Conservation (phyloP, 768 basidiomycete species). For the Rhodotorula toruloides region DNA sequence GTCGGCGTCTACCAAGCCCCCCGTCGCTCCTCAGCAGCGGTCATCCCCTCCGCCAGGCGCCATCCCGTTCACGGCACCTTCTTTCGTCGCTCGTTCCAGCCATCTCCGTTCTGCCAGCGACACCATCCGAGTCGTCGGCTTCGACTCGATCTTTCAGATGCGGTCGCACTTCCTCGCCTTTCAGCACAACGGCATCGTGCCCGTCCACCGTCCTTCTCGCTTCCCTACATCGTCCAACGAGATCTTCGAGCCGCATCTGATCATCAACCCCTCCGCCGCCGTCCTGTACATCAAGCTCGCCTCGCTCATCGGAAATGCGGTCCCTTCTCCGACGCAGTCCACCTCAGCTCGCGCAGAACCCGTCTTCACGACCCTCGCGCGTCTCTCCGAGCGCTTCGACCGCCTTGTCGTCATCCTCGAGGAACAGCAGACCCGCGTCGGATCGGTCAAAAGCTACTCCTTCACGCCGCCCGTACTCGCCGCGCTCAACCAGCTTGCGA, state of each 20-base stretch:
- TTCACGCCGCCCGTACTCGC: neutral
- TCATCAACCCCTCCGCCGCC: neutral
- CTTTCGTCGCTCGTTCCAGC: neutral
- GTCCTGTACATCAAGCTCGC: neutral
- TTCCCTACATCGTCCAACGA: too few relatives aligned
- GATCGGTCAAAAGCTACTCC: neutral
- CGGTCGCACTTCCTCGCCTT: neutral
- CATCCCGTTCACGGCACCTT: neutral
- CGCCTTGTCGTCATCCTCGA: slow-evolving; percentile 2
- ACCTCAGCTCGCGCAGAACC: neutral
- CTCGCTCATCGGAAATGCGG: neutral
- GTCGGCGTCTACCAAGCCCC: neutral
- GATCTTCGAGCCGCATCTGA: neutral
- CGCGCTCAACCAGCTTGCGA: neutral
- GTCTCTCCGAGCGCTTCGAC: neutral
- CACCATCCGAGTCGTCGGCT: neutral
- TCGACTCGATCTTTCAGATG: neutral
- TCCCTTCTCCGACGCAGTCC: neutral
- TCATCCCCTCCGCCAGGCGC: slow-evolving; percentile 3
- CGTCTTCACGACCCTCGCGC: neutral
- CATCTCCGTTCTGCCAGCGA: neutral
- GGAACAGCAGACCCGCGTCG: neutral
- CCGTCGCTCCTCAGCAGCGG: neutral
- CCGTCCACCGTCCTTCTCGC: neutral
- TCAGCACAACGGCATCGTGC: neutral